phyloP scores from a whole-genome alignment of 371 early-diverging fungal genomes.

The Apophysomyces elegans region DNA sequence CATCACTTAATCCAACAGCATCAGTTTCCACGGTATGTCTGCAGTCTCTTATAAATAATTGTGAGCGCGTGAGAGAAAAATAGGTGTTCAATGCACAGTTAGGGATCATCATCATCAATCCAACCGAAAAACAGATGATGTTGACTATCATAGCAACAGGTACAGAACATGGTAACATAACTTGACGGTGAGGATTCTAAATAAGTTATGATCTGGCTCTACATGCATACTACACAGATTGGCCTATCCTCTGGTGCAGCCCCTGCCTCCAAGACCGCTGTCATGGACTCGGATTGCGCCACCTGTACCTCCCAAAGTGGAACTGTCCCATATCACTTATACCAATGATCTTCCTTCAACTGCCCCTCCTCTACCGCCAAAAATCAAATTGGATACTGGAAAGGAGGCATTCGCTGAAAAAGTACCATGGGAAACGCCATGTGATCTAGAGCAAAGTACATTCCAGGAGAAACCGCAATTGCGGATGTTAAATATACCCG shows the following conservation, averaged over 20 bases:
- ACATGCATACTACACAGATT: background rate
- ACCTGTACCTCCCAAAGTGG: background rate
- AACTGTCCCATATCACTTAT: too few species aligned
- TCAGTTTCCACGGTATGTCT: too few species aligned
- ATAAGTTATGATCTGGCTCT: background rate
- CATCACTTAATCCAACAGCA: too few species aligned
- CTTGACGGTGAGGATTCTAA: too few species aligned
- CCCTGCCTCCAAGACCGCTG: conserved; percentile 17
- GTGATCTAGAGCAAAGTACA: background rate
- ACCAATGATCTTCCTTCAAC: too few species aligned
- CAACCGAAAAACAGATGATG: too few species aligned
- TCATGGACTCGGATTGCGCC: background rate
- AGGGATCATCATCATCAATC: too few species aligned
- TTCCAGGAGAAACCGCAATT: conserved; percentile 58
- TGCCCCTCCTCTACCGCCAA: background rate
- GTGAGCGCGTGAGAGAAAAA: too few species aligned
- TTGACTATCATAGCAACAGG: too few species aligned
- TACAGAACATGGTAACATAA: too few species aligned
- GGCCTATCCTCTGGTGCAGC: conserved; percentile 10
- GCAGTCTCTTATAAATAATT: too few species aligned
- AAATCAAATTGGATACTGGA: background rate
- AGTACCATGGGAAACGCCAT: background rate
- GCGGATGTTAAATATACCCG: conserved; percentile 71
- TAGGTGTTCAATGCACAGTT: too few species aligned
- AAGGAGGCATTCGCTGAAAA: background rate